These are phyloP conservation scores for Melaleuca quinquenervia DNA, from an alignment of 345 rosid genomes.

Conservation along the genomic window DNA sequence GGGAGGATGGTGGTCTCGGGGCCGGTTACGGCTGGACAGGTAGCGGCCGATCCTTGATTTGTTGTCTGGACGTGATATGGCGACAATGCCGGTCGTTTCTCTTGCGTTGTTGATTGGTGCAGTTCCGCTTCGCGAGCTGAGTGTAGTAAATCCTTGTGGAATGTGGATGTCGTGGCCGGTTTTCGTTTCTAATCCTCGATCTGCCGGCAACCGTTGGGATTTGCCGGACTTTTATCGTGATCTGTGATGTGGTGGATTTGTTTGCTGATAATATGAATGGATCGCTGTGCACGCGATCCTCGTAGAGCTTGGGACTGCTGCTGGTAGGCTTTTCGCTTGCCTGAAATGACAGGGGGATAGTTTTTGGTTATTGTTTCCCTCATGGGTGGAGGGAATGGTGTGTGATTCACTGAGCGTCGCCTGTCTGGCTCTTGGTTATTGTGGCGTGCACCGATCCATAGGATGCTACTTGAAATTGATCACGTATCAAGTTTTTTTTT, in stretches of 20 bases:
- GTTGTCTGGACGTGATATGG: not conserved
- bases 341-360: not conserved
- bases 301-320: not conserved
- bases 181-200: not conserved
- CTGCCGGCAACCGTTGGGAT: not conserved
- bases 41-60: not conserved
- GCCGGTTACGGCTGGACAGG: slow-evolving; percentile 85
- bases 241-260: not conserved
- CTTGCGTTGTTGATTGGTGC: too few species aligned
- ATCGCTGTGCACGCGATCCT: not conserved
- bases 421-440: not conserved
- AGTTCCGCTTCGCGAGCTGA: not conserved
- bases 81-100: not conserved
- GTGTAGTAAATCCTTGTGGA: not conserved
- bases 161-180: not conserved
- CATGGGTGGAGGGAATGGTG: not conserved
- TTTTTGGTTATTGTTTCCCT: not conserved
- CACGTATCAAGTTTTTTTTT: not conserved
- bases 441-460: not conserved
- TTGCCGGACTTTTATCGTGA: not conserved
- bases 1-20: slow-evolving; percentile 49
- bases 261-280: not conserved
- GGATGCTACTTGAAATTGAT: not conserved
- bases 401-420: not conserved
- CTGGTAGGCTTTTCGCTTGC: not conserved